These are phyloP conservation scores for Apocynum venetum DNA, from an alignment of 257 asterid species.

Conservation along the genomic window DNA sequence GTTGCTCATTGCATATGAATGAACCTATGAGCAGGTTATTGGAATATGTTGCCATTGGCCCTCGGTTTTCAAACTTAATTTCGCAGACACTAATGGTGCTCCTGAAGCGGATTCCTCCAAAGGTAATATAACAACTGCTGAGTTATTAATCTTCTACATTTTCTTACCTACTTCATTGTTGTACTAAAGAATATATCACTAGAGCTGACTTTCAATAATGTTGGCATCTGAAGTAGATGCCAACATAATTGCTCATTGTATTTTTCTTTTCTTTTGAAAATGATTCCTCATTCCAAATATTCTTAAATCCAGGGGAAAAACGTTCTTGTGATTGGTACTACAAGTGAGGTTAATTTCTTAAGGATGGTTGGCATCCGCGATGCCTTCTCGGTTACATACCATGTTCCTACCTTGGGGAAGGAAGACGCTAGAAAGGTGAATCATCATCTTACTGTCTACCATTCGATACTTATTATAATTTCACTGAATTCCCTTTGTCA, in stretches of 20 bases:
- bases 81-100: conserved; percentile 94
- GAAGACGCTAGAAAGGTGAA: conserved; percentile 83
- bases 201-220: background rate
- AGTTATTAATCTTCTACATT: conserved; percentile 1
- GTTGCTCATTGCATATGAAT: conserved; percentile 7
- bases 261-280: no score
- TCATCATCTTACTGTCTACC: conserved; percentile 11
- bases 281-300: background rate
- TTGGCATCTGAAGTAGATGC: background rate
- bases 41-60: conserved; percentile 91
- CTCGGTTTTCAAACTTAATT: conserved; percentile 89
- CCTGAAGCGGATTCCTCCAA: conserved; percentile 86
- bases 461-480: background rate
- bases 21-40: conserved; percentile 55
- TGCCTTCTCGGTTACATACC: conserved; percentile 75
- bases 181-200: background rate
- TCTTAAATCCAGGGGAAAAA: conserved; percentile 64
- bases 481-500: background rate
- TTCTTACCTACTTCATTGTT: background rate
- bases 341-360: conserved; percentile 80
- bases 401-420: conserved; percentile 75
- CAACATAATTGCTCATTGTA: background rate
- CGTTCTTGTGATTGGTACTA: conserved; percentile 86
- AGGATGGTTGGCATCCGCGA: conserved; percentile 75
- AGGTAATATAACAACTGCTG: conserved; percentile 42